Percentiles rank a stretch among this genome's conserved stretches.
Evolutionary conservation across 176 grass and related monocot genomes (phyloP).

Genomic region (Areca catechu): DNA sequence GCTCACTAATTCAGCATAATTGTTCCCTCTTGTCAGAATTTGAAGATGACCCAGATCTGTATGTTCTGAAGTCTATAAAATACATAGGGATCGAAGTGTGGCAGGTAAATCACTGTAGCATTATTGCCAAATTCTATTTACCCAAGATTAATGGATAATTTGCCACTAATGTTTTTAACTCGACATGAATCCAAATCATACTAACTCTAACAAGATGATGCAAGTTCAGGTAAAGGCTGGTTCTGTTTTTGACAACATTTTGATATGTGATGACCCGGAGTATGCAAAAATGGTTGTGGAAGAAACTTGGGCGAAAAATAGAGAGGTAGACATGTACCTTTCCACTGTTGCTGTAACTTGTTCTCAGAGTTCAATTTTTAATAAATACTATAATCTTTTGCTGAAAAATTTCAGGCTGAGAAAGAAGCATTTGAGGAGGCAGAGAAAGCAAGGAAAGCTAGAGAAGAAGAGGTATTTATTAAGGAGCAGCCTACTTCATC

Average conservation of each 20-base stretch:
- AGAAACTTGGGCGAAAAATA: constrained; percentile 78
- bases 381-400: constrained; percentile 6
- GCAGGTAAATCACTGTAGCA: constrained; percentile 48
- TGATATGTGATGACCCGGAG: constrained; percentile 90
- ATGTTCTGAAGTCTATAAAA: constrained; percentile 89
- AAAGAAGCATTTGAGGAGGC: constrained; percentile 99
- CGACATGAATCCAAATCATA: too few species aligned
- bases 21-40: constrained; percentile 58
- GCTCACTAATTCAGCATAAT: too few species aligned
- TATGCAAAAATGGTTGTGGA: constrained; percentile 77
- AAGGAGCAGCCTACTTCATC: too few species aligned
- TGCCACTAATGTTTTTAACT: too few species aligned
- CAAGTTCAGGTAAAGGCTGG: constrained; percentile 83
- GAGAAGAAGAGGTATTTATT: constrained; percentile 69
- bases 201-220: too few species aligned
- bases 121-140: not conserved
- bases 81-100: constrained; percentile 94
- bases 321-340: constrained; percentile 43
- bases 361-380: not conserved
- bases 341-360: not conserved
- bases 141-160: too few species aligned
- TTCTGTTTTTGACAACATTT: constrained; percentile 89
- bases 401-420: constrained; percentile 51
- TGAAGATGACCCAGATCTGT: constrained; percentile 97
- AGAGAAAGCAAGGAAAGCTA: constrained; percentile 84